Percentiles rank a stretch among this genome's conserved stretches.
phyloP scores from a whole-genome alignment of 2,329 filamentous ascomycete species.

The Penicillium polonicum region DNA sequence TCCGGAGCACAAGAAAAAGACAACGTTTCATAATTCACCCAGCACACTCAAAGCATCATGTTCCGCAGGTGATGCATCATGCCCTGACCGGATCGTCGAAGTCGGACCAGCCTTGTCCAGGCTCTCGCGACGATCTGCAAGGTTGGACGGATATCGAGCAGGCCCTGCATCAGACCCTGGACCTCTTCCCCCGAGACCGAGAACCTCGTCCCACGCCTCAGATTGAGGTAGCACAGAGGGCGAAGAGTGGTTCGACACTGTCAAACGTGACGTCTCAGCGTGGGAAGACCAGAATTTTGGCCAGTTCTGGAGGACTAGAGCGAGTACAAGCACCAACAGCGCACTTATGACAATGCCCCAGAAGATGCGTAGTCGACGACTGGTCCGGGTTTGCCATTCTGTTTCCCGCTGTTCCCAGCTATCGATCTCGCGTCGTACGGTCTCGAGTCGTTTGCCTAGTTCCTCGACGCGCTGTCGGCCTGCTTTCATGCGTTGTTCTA shows the following conservation, averaged over 20 bases:
- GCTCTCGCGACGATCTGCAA: constrained; percentile 21
- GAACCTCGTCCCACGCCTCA: constrained; percentile 8
- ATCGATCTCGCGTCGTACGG: constrained; percentile 41
- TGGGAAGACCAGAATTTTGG: constrained; percentile 6
- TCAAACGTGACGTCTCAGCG: constrained; percentile 7
- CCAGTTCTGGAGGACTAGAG: constrained; percentile 31
- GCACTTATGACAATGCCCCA: constrained; percentile 33
- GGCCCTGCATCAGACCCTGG: constrained; percentile 2
- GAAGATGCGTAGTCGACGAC: constrained; percentile 40
- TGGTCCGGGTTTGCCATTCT: constrained; percentile 43
- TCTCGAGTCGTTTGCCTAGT: constrained; percentile 41
- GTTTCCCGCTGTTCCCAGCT: constrained; percentile 44
- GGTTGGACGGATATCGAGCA: constrained; percentile 22
- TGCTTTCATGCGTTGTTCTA: constrained; percentile 42
- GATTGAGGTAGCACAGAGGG: constrained; percentile 1
- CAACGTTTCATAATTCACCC: constrained; percentile 29
- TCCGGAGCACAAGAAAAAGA: neutral
- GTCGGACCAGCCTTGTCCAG: constrained; percentile 8
- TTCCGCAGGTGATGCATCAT: constrained; percentile 13
- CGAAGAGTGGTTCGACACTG: constrained; percentile 17
- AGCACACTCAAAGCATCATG: constrained; percentile 30
- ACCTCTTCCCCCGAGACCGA: neutral
- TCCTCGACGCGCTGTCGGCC: constrained; percentile 37
- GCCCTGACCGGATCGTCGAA: neutral
- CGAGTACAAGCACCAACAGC: constrained; percentile 32